Evolutionary conservation across 495 filamentous ascomycete genomes (phyloP).

Genomic region (Pyrenopolyporus hunteri): DNA sequence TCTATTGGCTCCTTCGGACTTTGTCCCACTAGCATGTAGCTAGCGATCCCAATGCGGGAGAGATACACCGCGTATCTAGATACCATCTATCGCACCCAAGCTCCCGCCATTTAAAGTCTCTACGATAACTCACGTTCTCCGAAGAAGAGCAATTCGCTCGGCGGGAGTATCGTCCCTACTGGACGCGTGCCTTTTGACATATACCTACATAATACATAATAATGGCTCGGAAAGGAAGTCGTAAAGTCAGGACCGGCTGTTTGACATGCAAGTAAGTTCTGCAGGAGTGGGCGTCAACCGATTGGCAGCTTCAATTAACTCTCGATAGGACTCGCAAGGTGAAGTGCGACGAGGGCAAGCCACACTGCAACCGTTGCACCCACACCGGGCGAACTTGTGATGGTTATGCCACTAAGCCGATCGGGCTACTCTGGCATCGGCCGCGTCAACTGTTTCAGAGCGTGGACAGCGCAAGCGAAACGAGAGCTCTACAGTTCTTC

Average conservation of each 20-base stretch:
- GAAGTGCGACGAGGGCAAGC: conserved; percentile 49
- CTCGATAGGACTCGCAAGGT: conserved; percentile 42
- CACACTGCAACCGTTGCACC: conserved; percentile 42
- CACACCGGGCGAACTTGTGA: conserved; percentile 42
- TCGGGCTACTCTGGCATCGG: conserved; percentile 37
- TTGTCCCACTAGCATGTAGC: conserved; percentile 1
- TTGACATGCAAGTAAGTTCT: conserved; percentile 49
- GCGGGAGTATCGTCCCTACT: too few relatives aligned
- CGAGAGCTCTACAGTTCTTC: conserved; percentile 53
- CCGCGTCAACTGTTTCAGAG: conserved; percentile 35
- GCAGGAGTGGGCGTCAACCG: background rate
- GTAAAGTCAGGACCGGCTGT: conserved; percentile 48
- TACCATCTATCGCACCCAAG: conserved; percentile 20
- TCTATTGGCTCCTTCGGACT: conserved; percentile 25
- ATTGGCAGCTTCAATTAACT: background rate
- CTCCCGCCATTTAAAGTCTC: background rate
- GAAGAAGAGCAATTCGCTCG: background rate
- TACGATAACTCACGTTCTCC: background rate
- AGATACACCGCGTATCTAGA: conserved; percentile 8
- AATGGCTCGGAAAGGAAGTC: conserved; percentile 48
- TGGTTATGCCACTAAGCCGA: conserved; percentile 38
- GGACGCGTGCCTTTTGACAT: background rate
- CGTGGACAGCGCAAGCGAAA: conserved; percentile 37
- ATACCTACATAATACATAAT: too few relatives aligned
- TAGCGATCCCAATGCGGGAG: conserved; percentile 7